Conservation (phyloP, 352 stramenopile species). For the Thraustotheca clavata region DNA sequence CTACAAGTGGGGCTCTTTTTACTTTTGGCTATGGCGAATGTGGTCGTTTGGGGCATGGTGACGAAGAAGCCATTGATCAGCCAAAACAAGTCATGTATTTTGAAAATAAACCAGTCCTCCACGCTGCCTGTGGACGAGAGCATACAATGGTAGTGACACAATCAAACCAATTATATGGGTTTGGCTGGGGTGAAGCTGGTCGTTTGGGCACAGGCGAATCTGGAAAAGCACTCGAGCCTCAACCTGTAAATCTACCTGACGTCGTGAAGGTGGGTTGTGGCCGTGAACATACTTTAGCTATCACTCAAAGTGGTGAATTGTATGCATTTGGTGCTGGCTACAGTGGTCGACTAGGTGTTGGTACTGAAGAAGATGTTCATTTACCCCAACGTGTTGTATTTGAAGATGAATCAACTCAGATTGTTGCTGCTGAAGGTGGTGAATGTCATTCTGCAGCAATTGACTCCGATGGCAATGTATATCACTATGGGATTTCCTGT, state of each 20-base stretch:
- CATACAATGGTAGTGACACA: conserved; percentile 72
- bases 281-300: conserved; percentile 65
- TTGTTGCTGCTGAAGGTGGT: conserved; percentile 54
- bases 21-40: conserved; percentile 80
- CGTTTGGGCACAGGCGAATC: conserved; percentile 72
- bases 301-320: conserved; percentile 44
- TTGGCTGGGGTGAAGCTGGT: conserved; percentile 78
- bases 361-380: conserved; percentile 49
- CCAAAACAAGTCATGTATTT: conserved; percentile 54
- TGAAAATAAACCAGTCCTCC: conserved; percentile 26
- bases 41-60: conserved; percentile 59
- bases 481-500: background rate
- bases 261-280: conserved; percentile 59
- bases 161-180: conserved; percentile 66
- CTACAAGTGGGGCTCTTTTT: conserved; percentile 48
- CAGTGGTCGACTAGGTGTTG: conserved; percentile 62
- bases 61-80: conserved; percentile 36
- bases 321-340: conserved; percentile 74
- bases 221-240: conserved; percentile 47
- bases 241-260: conserved; percentile 44
- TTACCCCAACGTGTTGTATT: conserved; percentile 32
- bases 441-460: conserved; percentile 76
- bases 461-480: conserved; percentile 36
- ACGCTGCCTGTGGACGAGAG: conserved; percentile 66
- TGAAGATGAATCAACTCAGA: conserved; percentile 29